A percentile compares a stretch with the other conserved stretches of the same genome.
Evolutionary conservation across 108 stramenopile genomes (phyloP).

Genomic region (Epithemia pelagica): DNA sequence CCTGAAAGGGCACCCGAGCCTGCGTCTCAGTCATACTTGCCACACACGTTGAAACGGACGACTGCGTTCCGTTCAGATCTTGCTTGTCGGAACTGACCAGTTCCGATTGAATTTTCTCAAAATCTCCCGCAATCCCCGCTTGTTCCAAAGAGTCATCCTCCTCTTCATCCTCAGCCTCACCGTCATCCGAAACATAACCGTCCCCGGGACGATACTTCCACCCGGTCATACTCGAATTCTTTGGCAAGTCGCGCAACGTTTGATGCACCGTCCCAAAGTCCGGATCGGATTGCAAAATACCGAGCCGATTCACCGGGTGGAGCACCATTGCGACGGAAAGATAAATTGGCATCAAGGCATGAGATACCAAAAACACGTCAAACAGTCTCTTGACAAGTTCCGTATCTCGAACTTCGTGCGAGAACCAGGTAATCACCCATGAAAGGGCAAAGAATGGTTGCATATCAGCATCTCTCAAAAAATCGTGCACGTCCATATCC

Average conservation of each 20-base stretch:
- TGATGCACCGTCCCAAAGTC: constrained; percentile 86
- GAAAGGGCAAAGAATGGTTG: constrained; percentile 84
- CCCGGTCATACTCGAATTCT: constrained; percentile 65
- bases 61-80: neutral
- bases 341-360: constrained; percentile 78
- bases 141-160: constrained; percentile 5
- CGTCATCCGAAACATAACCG: constrained; percentile 51
- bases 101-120: neutral
- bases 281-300: constrained; percentile 70
- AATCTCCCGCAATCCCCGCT: constrained; percentile 4
- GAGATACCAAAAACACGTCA: constrained; percentile 80
- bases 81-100: neutral
- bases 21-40: neutral
- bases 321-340: constrained; percentile 78
- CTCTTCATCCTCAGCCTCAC: constrained; percentile 33
- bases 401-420: constrained; percentile 87
- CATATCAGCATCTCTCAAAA: constrained; percentile 68
- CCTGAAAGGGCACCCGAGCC: constrained; percentile 62
- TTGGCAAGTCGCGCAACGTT: constrained; percentile 58
- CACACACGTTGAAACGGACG: constrained; percentile 1
- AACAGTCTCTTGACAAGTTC: constrained; percentile 75
- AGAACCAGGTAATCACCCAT: constrained; percentile 91
- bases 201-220: constrained; percentile 50
- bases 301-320: constrained; percentile 69
- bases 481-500: constrained; percentile 65